Evolutionary conservation across 352 stramenopile species (phyloP).

Genomic region (Chrysophaeum taylorii): DNA sequence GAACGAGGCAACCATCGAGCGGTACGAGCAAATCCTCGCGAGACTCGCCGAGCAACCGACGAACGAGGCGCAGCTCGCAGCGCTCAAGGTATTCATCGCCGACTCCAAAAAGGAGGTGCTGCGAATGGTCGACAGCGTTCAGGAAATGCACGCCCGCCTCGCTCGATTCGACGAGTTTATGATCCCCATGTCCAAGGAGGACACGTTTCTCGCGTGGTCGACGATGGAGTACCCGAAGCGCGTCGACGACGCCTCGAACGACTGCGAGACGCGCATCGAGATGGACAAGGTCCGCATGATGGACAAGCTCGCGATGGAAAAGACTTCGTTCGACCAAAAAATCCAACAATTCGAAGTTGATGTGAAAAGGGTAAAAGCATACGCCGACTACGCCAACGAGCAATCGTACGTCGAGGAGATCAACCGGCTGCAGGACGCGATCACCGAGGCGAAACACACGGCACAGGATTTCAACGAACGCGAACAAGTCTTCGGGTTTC

Average conservation of each 20-base stretch:
- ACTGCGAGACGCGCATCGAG: constrained; percentile 19
- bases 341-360: constrained; percentile 70
- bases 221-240: constrained; percentile 57
- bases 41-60: constrained; percentile 76
- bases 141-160: constrained; percentile 55
- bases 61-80: constrained; percentile 75
- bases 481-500: constrained; percentile 80
- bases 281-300: constrained; percentile 62
- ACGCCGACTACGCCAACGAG: constrained; percentile 54
- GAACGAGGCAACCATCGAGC: constrained; percentile 69
- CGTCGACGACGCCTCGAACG: constrained; percentile 4
- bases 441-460: constrained; percentile 76
- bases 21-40: constrained; percentile 70
- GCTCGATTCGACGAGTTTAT: constrained; percentile 62
- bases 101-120: constrained; percentile 59
- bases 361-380: constrained; percentile 53
- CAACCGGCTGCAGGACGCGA: constrained; percentile 65
- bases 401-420: constrained; percentile 75
- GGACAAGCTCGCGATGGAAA: constrained; percentile 76
- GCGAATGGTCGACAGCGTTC: constrained; percentile 34
- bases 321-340: constrained; percentile 73
- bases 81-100: constrained; percentile 71
- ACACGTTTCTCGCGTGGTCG: constrained; percentile 69
- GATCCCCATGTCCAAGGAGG: constrained; percentile 66
- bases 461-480: constrained; percentile 77